Base-by-base conservation (phyloP, 2,329 filamentous ascomycete genomes). In the Fusarium sp. region DNA sequence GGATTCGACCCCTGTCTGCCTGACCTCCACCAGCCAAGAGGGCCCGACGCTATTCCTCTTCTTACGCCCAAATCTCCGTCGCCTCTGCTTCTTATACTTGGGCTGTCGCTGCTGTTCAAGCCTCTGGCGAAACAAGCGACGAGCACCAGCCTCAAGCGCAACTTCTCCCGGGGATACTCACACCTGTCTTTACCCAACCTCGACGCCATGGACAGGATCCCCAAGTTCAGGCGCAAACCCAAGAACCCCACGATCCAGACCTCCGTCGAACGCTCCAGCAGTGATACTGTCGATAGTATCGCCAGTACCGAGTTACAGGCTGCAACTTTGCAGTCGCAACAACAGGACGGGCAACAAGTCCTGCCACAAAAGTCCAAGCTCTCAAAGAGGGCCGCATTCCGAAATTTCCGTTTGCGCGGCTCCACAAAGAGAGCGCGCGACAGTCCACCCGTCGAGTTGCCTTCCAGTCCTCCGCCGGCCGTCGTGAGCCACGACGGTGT, bases 341-440 rank as follows among this genome's bases (percentile, higher is more conserved):
- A 74, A 36, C 69, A 66, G 31, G 74, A 70, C 60, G 56, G 55
- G 20, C 68, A 70, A 33, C 72, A 66, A 48, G 35, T 28, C 12
- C 69, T 54, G 31, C 54, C 57, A n/a, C 77, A 73, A 36, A 76
- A 77, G 31, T 51, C 64, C 13, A 80, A 77, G 62, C 63, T 76
- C 31, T 70, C 77, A 31, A 81, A 81, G 62, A 81, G 80, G 45
- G 81, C 82, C 24, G 79, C 85, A 44, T 86, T 88, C 56, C 83
- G 84, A 44, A 82, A 80, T 68, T 81, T 87, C 64, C 82, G 85
- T 57, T 80, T 87, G 58, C 83, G 84, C 60, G 79, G 82, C 60
- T 82, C 84, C 30, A 80, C 83, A 60, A 88, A 88, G 79, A 85
- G 86, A 76, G 84, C 84, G 24, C 78, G 81, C 58, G 77, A 79